Percentiles rank a stretch among this genome's conserved stretches.
Conservation (phyloP, 257 asterid species). For the Haberlea rhodopensis region DNA sequence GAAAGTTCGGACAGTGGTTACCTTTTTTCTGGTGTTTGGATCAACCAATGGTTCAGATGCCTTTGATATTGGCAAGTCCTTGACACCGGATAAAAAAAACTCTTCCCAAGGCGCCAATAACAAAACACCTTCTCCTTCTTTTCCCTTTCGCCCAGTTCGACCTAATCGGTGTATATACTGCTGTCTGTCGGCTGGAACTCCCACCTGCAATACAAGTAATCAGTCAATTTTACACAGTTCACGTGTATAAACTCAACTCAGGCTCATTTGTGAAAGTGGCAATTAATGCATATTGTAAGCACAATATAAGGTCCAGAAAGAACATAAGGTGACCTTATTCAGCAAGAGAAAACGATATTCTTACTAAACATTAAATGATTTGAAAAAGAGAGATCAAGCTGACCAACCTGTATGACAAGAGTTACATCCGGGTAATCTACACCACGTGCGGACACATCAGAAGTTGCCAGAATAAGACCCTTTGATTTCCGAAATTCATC, state of each 20-base stretch:
- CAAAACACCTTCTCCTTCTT: constrained; percentile 87
- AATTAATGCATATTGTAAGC: neutral
- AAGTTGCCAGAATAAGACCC: constrained; percentile 92
- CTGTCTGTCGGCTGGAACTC: constrained; percentile 87
- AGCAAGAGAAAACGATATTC: neutral
- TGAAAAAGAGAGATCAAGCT: constrained; percentile 17
- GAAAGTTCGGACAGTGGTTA: constrained; percentile 4
- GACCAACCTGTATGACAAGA: constrained; percentile 82
- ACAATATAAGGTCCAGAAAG: neutral
- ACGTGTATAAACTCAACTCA: neutral
- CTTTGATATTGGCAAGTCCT: constrained; percentile 79
- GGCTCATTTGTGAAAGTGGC: neutral
- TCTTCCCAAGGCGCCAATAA: constrained; percentile 98
- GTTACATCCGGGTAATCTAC: constrained; percentile 97
- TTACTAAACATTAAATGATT: neutral
- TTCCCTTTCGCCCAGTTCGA: constrained; percentile 96
- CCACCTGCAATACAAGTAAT: constrained; percentile 47
- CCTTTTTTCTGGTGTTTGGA: constrained; percentile 82
- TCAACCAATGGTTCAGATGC: constrained; percentile 70
- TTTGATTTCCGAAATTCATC: constrained; percentile 92
- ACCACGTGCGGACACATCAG: constrained; percentile 98
- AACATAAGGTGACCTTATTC: neutral
- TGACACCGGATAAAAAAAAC: constrained; percentile 68
- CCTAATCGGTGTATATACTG: constrained; percentile 95
- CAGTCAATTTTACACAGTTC: constrained; percentile 8